Evolutionary conservation across 2,329 filamentous ascomycete species (phyloP).

Genomic region (Pseudophaeomoniella oleicola): DNA sequence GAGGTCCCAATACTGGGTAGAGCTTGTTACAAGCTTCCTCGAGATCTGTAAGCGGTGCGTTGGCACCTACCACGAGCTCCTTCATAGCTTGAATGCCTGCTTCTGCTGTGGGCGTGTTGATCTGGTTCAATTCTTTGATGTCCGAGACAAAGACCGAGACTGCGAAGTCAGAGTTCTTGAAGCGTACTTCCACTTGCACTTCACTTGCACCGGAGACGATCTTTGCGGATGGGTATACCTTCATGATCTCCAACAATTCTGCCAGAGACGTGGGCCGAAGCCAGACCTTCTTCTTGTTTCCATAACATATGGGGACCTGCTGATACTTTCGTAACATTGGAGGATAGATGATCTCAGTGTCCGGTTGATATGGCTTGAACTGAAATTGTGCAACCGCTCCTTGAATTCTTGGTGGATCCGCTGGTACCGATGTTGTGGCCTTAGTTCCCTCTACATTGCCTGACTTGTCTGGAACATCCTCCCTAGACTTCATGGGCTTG

Average conservation of each 20-base stretch:
- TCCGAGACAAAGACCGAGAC: slow-evolving; percentile 77
- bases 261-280: slow-evolving; percentile 63
- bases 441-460: slow-evolving; percentile 32
- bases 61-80: slow-evolving; percentile 66
- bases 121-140: slow-evolving; percentile 65
- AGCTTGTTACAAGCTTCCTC: slow-evolving; percentile 62
- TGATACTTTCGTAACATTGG: slow-evolving; percentile 62
- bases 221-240: slow-evolving; percentile 61
- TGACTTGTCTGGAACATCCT: slow-evolving; percentile 17
- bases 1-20: slow-evolving; percentile 51
- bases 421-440: slow-evolving; percentile 20
- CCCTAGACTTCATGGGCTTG: slow-evolving; percentile 1
- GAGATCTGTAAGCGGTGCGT: slow-evolving; percentile 68
- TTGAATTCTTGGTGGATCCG: slow-evolving; percentile 18
- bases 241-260: slow-evolving; percentile 74
- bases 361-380: slow-evolving; percentile 76
- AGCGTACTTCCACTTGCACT: slow-evolving; percentile 86
- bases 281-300: slow-evolving; percentile 76
- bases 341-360: slow-evolving; percentile 81
- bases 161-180: slow-evolving; percentile 72
- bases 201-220: slow-evolving; percentile 82
- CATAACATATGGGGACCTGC: slow-evolving; percentile 64
- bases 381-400: slow-evolving; percentile 67
- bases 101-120: slow-evolving; percentile 44
- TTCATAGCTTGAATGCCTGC: slow-evolving; percentile 25